Evolutionary conservation across 495 filamentous ascomycete species (phyloP).

Genomic region (Xylaria longipes): DNA sequence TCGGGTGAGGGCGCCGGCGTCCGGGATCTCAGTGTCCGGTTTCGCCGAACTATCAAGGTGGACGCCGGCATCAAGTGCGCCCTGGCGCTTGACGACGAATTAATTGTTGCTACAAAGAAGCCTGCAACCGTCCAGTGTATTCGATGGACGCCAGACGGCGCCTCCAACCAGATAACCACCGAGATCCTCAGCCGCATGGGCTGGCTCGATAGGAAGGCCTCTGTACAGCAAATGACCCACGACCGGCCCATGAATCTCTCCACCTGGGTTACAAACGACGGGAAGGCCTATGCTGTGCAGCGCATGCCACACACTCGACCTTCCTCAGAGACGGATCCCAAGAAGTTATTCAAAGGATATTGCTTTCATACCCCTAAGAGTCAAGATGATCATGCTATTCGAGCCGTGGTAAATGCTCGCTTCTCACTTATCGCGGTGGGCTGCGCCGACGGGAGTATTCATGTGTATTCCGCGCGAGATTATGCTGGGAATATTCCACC

Average conservation of each 20-base stretch:
- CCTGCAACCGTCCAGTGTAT: constrained; percentile 96
- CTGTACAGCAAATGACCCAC: constrained; percentile 86
- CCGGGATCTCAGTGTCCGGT: constrained; percentile 84
- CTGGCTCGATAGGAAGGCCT: constrained; percentile 79
- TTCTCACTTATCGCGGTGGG: constrained; percentile 92
- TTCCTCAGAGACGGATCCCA: constrained; percentile 47
- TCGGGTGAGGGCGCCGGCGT: constrained; percentile 80
- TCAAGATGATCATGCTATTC: constrained; percentile 66
- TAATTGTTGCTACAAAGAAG: constrained; percentile 91
- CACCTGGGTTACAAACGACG: constrained; percentile 91
- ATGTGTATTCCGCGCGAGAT: constrained; percentile 88
- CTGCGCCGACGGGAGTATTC: constrained; percentile 78
- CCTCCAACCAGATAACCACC: constrained; percentile 84
- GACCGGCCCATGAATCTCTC: constrained; percentile 97
- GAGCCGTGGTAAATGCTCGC: constrained; percentile 86
- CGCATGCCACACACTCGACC: constrained; percentile 47
- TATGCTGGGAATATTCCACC: constrained; percentile 91
- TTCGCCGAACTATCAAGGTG: constrained; percentile 97
- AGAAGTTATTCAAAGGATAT: constrained; percentile 84
- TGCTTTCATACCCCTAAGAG: constrained; percentile 81
- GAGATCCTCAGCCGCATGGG: constrained; percentile 87
- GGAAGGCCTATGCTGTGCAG: constrained; percentile 92
- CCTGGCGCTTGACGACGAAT: constrained; percentile 90
- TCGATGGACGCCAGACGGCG: constrained; percentile 84
- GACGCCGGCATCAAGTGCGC: constrained; percentile 90